Conservation (phyloP, 2,329 filamentous ascomycete species). For the Incumbomyces delicatus region DNA sequence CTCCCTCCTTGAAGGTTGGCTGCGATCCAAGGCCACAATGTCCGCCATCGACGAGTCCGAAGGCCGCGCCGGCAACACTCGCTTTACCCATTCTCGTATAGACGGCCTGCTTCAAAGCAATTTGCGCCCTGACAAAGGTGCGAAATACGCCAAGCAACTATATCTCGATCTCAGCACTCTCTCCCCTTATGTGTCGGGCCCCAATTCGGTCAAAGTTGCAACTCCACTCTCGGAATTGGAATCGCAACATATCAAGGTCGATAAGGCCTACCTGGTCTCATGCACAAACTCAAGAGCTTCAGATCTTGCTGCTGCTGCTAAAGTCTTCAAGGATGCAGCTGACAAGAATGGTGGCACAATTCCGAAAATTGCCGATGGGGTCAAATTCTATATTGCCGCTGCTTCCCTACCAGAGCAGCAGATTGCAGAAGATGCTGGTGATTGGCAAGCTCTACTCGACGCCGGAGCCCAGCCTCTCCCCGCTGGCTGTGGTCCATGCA, state of each 20-base stretch:
- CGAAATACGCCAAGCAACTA: slow-evolving; percentile 71
- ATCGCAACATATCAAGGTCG: slow-evolving; percentile 60
- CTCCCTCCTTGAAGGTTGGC: slow-evolving; percentile 58
- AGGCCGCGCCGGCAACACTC: slow-evolving; percentile 40
- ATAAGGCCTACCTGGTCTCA: slow-evolving; percentile 80
- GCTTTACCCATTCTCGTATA: slow-evolving; percentile 63
- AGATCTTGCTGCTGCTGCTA: slow-evolving; percentile 71
- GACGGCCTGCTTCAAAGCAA: slow-evolving; percentile 62
- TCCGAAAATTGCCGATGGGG: slow-evolving; percentile 62
- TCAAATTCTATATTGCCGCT: slow-evolving; percentile 82
- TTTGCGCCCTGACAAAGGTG: slow-evolving; percentile 62
- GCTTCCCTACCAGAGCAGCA: slow-evolving; percentile 71
- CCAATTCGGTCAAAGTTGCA: slow-evolving; percentile 82
- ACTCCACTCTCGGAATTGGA: slow-evolving; percentile 68
- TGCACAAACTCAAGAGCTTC: slow-evolving; percentile 81
- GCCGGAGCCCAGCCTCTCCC: slow-evolving; percentile 67
- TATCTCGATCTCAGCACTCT: slow-evolving; percentile 75
- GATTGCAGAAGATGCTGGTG: slow-evolving; percentile 66
- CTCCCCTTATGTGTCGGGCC: slow-evolving; percentile 73
- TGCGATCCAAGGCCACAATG: slow-evolving; percentile 64
- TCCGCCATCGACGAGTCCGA: slow-evolving; percentile 50
- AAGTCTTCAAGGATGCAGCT: slow-evolving; percentile 72
- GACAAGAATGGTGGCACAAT: slow-evolving; percentile 48
- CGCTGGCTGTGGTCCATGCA: slow-evolving; percentile 72
- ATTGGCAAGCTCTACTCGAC: slow-evolving; percentile 74